Base-by-base conservation (phyloP, 768 basidiomycete genomes). In the Lactarius pseudohatsudake region DNA sequence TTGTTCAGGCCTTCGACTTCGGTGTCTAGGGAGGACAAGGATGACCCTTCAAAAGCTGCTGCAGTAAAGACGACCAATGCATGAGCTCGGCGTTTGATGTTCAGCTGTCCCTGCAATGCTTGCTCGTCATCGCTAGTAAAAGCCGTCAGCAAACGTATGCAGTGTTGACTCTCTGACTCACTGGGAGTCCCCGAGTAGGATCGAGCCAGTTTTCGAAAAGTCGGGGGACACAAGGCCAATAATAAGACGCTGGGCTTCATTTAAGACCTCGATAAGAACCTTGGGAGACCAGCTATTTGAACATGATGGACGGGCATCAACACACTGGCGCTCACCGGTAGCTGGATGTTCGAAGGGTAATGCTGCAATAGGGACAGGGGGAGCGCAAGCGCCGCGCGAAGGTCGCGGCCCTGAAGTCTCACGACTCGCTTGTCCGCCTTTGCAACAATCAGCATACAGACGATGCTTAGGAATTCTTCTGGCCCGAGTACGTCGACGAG, bases 391-490 rank as follows among this genome's bases (percentile, higher is more conserved):
- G 86, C 81, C 50, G 74, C 78, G 55, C 81, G 81, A 7, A 83
- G 82, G 59, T 94, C 92, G 22, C 85, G 82, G 3, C 79, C 70
- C 41, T 78, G 80, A 73, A 88, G 89, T 55, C 88, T 85, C 13
- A 86, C 82, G 41, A 89, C 82, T 20, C 88, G 85, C 69, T 86
- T 91, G 10, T 87, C 83, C 3, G 83, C 80, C 71, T 90, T 92
- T 72, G 96, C 92, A 1, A 94, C 81, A 28, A 98, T 80, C 0
- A 98, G 84, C 86, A 97, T 90, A 62, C 83, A 86, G 16, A 97
- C 76, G 0, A 94, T 89, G 0, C 91, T 82, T 54, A 96, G 78
- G 80, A 96, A 99, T 34, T 93, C 87, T 9, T 82, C 78, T 8
- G 88, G 79, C 3, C 93, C 95, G 26, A 98, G 82, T 2, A 90